Base-by-base conservation (phyloP, 331 rosid species). In the Telfairia occidentalis region DNA sequence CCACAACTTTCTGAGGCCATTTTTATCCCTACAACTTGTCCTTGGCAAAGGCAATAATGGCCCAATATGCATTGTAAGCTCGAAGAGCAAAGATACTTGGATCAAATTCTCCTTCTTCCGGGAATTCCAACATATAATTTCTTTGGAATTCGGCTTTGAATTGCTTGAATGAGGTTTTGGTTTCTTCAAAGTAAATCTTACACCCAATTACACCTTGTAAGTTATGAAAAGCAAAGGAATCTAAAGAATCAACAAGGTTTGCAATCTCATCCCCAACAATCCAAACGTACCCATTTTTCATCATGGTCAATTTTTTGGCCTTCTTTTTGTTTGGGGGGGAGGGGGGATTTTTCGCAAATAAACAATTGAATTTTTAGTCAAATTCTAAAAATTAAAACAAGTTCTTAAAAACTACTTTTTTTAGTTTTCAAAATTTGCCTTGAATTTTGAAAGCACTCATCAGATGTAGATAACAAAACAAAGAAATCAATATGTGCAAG, bases 21-120 rank as follows among this genome's bases (percentile, higher is more conserved):
- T 74, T 5, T n/a, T n/a, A n/a, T n/a, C n/a, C n/a, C n/a, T 54
- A 8, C 45, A 15, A n/a, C n/a, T 73, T n/a, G 16, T 48, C 34
- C 49, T 53, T 35, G 46, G 67, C 64, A 5, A 42, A 12, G 49
- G 48, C 43, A n/a, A n/a, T n/a, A 10, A 73, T 15, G 28, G 19
- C 48, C 43, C 45, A 53, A 32, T 35, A 55, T 34, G 66, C 66
- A 74, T 74, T 52, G 13, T 74, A 74, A 38, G 77, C 77, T 57
- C 63, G 67, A 40, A 74, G 32, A 7, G 77, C 32, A 32, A 55
- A 74, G 5, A 53, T 57, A 15, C 69, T 57, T 0, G 77, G 34
- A 2, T 54, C 38, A 3, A 10, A 29, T 42, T 74, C 35, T 5
- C 61, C 63, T 38, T 74, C 77, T 8, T 55, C 37, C 1, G 67